Evolutionary conservation across 768 basidiomycete genomes (phyloP), one percentile per base, ranked within the genome.

Genomic region (Tricholoma bakamatsutake): DNA sequence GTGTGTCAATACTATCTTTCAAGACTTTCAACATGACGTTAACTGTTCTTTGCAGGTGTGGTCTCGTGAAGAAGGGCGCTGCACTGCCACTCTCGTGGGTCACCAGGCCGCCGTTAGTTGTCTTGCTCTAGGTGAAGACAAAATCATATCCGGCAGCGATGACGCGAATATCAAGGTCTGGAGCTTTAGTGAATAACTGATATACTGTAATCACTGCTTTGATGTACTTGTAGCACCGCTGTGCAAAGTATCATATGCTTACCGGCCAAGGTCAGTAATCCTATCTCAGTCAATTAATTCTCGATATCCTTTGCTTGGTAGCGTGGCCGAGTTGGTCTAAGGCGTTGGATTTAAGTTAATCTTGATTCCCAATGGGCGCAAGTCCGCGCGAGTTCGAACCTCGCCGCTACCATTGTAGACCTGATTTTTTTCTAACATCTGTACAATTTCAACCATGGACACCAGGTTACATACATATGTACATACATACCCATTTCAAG

Each of bases 91-190:
- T 0, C 79, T 98, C 4, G 90, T 95, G 35, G 95, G 95, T 0
- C 97, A 99, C 66, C 83, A 91, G 40, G 94, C 91, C 35, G 93
- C 97, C 1, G 95, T 98, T 52, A 96, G 91, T 31, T 93, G 90
- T 67, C 71, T 98, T 35, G 87, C 82, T 12, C 80, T 98, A 11
- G 89, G 90, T 2, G 95, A 98, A 69, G 96, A 98, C 69, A 93
- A 95, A 72, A 90, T 97, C 45, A 83, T 98, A 8, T 95, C 93
- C n/a, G 94, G 95, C 9, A 93, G 93, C 61, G 95, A 98, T 66
- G 95, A 97, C 64, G 83, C 88, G 18, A 87, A 90, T 57, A 74
- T 98, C 53, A 85, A 85, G 66, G 78, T 97, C 45, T 98, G 95
- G 94, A 83, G 75, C 65, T 87, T 87, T 52, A 72, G 76, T 58